These are phyloP conservation scores for Cytospora leucostoma DNA, from an alignment of 2,329 filamentous ascomycete genomes.

Conservation along the genomic window DNA sequence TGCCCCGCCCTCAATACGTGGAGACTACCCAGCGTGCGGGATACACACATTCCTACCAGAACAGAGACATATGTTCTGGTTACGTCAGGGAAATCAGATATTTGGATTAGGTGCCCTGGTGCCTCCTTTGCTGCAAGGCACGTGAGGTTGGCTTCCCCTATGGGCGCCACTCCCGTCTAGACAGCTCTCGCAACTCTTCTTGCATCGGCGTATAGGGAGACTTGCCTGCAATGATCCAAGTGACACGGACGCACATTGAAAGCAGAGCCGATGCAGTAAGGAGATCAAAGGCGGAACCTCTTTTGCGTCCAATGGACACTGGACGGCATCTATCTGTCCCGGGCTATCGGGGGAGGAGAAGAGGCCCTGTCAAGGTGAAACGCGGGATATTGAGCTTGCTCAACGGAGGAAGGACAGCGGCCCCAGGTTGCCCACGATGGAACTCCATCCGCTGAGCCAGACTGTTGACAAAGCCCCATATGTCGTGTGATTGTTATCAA, in stretches of 20 bases:
- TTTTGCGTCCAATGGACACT: not conserved
- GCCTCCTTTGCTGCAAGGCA: too few relatives aligned
- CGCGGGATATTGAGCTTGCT: conserved; percentile 20
- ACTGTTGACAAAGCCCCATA: not conserved
- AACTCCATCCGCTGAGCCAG: not conserved
- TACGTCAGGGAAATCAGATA: too few relatives aligned
- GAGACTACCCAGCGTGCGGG: too few relatives aligned
- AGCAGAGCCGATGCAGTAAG: not conserved
- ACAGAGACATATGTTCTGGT: too few relatives aligned
- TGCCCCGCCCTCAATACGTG: too few relatives aligned
- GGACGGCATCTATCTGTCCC: conserved; percentile 6
- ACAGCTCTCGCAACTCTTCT: not conserved
- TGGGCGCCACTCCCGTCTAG: too few relatives aligned
- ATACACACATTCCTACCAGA: too few relatives aligned
- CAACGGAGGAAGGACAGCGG: conserved; percentile 3
- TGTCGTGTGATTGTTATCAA: not conserved
- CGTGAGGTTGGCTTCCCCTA: too few relatives aligned
- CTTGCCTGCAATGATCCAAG: not conserved
- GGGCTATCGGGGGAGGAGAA: conserved; percentile 14
- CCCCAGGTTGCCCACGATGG: conserved; percentile 3
- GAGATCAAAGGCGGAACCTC: not conserved
- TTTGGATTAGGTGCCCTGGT: too few relatives aligned
- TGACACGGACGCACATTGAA: not conserved
- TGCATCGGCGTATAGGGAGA: not conserved
- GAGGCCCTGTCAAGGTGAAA: conserved; percentile 21